Base-by-base conservation (phyloP, 1,284 basidiomycete genomes). In the Cerioporus squamosus region DNA sequence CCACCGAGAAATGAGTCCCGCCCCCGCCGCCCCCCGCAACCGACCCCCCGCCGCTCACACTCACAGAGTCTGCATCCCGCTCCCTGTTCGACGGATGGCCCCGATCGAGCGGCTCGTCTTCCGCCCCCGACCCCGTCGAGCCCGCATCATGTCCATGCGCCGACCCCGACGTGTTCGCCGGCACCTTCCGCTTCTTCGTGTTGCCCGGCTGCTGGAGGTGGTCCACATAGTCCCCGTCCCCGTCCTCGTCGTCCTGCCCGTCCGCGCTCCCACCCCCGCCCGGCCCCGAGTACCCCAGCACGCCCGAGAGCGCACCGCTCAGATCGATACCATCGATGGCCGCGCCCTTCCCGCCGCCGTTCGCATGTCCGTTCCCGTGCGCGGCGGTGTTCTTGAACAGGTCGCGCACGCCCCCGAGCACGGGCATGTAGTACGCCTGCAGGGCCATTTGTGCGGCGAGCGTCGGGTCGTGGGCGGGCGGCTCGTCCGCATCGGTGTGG, bases 181-280 rank as follows among this genome's bases (percentile, higher is more conserved):
- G 90, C 12, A 93, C 91, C 70, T 93, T 93, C 51, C 90, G 80
- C 76, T 93, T 93, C 81, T 93, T 93, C 44, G 89, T 88, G 68
- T 93, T 93, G n/a, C 87, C 88, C 7, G 85, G 88, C 63, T 90
- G 88, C 61, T 82, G 84, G 39, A 86, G 72, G 67, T 87, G 87
- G 71, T 90, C 87, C 36, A 79, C 69, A 64, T 85, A 85, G 69
- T 89, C 86, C 12, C 31, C 52, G 9, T 57, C 49, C 36, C 78
- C 75, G 59, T 80, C 81, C 18, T 78, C 80, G 53, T 85, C 83
- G 38, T 81, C 81, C 31, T 77, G 62, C 29, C 61, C 66, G 38
- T 63, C 65, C 49, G 40, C 52, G 8, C 44, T 51, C 23, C 23
- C 53, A 17, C 5, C 20, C 17, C 49, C 45, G 33, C 23, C 53